Conservation (phyloP, 108 stramenopile species). For the Cyclotella kingstonii region DNA sequence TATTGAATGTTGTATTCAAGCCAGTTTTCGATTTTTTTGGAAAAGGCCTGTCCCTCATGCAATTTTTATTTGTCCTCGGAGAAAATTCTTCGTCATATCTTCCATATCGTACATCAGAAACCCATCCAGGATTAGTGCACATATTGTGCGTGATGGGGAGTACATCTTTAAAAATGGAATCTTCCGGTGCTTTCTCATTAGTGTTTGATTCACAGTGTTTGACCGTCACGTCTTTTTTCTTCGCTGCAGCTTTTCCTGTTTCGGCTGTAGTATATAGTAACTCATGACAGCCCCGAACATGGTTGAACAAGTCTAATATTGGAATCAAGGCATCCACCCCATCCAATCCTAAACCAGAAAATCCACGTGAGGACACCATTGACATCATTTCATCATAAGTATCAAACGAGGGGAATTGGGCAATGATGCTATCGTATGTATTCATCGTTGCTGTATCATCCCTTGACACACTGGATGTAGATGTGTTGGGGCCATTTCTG, state of each 20-base stretch:
- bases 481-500: neutral
- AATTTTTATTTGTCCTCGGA: neutral
- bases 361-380: slow-evolving; percentile 68
- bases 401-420: slow-evolving; percentile 56
- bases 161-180: too few species aligned
- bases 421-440: neutral
- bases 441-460: neutral
- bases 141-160: too few species aligned
- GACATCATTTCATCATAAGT: slow-evolving; percentile 61
- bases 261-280: too few species aligned
- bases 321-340: slow-evolving; percentile 63
- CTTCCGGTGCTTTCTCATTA: too few species aligned
- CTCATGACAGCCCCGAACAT: slow-evolving; percentile 48
- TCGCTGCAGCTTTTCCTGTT: too few species aligned
- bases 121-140: too few species aligned
- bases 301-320: slow-evolving; percentile 78
- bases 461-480: too few species aligned
- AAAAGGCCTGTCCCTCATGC: too few species aligned
- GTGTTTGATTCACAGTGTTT: neutral
- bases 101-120: slow-evolving; percentile 19
- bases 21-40: too few species aligned
- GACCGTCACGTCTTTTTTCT: too few species aligned
- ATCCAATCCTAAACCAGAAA: slow-evolving; percentile 50
- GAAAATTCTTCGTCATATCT: neutral
- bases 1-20: neutral